Evolutionary conservation across 108 stramenopile genomes (phyloP), one percentile per base, ranked within the genome.

Genomic region (Stephanodiscus triporus): DNA sequence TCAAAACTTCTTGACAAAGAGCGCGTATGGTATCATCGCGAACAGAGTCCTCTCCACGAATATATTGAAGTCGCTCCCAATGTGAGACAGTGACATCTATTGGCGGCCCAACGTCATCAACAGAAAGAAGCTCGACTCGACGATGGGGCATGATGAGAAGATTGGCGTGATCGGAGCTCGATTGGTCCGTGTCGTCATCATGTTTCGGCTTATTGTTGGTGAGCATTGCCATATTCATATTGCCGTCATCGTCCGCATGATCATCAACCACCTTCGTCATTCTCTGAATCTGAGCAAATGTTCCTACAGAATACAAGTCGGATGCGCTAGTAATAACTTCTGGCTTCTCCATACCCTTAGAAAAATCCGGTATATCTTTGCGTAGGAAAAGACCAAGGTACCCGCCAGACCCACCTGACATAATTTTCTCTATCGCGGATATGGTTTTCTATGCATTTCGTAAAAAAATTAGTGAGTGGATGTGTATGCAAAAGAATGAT

Each of bases 1-100:
- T 85, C 42, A 99, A 65, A 20, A 99, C 91, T 84, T 99, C 98
- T 70, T 99, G 97, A 63, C 86, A 85, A 40, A 98, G 85, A 9
- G 99, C 99, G 10, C 91, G 88, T 37, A 99, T 97, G 14, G 90
- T 93, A 63, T 94, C 94, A 60, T 88, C 83, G 40, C 71, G 55
- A 23, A 60, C 40, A 2, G 89, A 70, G 56, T 84, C 88, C 16
- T 78, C 63, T 10, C 72, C 71, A 37, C 60, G 68, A 60, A 75
- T 30, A 62, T 91, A 94, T 42, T 82, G 86, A 17, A 91, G 71
- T 48, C 91, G 81, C 11, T 87, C 87, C 97, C 95, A 97, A 72
- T 98, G 97, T 4, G 83, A 86, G 9, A 97, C 94, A 1, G 89
- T 89, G 3, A 91, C 94, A 72, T 92, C 89, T 37, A 96, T 86